Base-by-base conservation (phyloP, 805 yeast species). In the Brettanomyces sp. region DNA sequence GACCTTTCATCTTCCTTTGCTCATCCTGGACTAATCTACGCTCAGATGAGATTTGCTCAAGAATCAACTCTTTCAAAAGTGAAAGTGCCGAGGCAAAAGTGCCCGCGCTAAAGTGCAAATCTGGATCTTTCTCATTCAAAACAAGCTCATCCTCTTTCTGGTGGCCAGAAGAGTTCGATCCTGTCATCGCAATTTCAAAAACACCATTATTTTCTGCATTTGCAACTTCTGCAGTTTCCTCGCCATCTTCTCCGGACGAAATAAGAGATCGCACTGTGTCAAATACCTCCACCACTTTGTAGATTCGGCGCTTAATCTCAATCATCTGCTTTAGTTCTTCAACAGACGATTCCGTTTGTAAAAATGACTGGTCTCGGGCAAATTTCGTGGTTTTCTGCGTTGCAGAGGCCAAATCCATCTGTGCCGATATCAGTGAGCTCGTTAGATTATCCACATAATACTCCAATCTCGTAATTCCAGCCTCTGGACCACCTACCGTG, bases 381-480 rank as follows among this genome's bases (percentile, higher is more conserved):
- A 56, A n/a, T 0, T 37, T 39, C 14, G 48, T 42, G 24, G 69
- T 43, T 47, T 65, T 54, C 22, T 33, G 23, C 25, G 61, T 61
- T 24, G 69, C 62, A 4, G 57, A 57, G 0, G 49, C 47, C 21
- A 80, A 56, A 46, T 79, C 81, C 5, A 69, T 67, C 41, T 77
- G 73, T 36, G 83, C 58, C 3, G 85, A 69, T 39, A 74, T 68
- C 23, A 82, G 74, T 0, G 87, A 74, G 44, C 78, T 74, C 13
- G 76, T 70, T 41, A 83, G 61, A 1, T 81, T 74, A 39, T 80
- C 83, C 39, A 80, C 64, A 56, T 82, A 82, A 59, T 82, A 82
- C 52, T 82, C 84, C 41, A 84, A 62, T 48, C 86, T 69, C 8
- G 84, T 74, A 1, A 78, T 70, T 7, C 76, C 74, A 28, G 45